Evolutionary conservation across 129 eudicot species (phyloP).

Genomic region (Daucus carota): DNA sequence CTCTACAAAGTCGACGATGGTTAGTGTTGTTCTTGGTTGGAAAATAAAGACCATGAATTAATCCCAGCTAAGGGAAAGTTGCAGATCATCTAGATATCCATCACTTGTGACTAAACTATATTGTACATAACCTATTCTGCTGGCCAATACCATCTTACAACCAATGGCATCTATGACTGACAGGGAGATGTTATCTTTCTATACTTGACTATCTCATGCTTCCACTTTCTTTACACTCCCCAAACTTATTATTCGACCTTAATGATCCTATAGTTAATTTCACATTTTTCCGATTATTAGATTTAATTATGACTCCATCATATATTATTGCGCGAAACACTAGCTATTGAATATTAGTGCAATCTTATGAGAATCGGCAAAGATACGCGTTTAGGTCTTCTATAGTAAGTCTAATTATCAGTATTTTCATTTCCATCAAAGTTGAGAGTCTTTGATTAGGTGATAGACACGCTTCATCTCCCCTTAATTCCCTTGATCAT

Average conservation of each 20-base stretch:
- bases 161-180: too few relatives aligned
- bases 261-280: too few relatives aligned
- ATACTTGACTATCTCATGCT: background rate
- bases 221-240: too few relatives aligned
- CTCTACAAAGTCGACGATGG: background rate
- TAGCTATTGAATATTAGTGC: background rate
- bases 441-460: background rate
- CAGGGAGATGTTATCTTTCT: too few relatives aligned
- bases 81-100: background rate
- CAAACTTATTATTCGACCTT: too few relatives aligned
- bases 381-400: background rate
- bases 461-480: background rate
- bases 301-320: background rate
- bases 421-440: background rate
- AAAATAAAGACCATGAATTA: background rate
- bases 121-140: background rate
- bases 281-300: background rate
- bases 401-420: background rate
- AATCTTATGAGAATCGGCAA: background rate
- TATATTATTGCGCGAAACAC: background rate
- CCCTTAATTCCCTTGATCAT: background rate
- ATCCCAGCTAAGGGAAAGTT: background rate
- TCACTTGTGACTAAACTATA: background rate
- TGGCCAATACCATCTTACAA: background rate
- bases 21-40: background rate